Evolutionary conservation across 179 eudicot genomes (phyloP).

Genomic region (Vitellaria paradoxa): DNA sequence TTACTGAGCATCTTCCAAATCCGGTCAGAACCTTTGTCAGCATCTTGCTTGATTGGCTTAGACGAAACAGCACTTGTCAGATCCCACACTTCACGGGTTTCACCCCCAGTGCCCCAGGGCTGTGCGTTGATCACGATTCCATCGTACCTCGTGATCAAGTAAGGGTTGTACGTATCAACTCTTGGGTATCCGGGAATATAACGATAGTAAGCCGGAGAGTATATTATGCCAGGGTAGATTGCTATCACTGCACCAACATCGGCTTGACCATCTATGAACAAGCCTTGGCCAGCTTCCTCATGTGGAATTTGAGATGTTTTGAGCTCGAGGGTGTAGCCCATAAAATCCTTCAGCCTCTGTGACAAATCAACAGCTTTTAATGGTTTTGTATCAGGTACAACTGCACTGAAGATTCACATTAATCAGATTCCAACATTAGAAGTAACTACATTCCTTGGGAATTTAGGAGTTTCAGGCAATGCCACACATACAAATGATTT

Average conservation of each 20-base stretch:
- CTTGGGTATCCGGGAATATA: constrained; percentile 92
- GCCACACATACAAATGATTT: not conserved
- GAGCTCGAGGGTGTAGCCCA: constrained; percentile 74
- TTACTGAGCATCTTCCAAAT: constrained; percentile 87
- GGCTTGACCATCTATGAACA: constrained; percentile 80
- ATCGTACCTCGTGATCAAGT: constrained; percentile 86
- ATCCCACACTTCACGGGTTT: constrained; percentile 71
- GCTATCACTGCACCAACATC: constrained; percentile 88
- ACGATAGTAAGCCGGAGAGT: constrained; percentile 87
- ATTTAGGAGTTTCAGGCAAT: not conserved
- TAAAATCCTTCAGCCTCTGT: constrained; percentile 53
- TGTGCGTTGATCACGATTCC: constrained; percentile 89
- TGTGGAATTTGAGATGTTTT: constrained; percentile 77
- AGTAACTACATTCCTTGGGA: not conserved
- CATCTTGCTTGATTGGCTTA: constrained; percentile 17
- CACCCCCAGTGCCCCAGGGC: constrained; percentile 88
- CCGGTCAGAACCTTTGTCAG: constrained; percentile 62
- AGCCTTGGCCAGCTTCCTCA: constrained; percentile 87
- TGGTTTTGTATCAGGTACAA: constrained; percentile 63
- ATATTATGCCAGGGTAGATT: constrained; percentile 85
- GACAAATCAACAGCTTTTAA: constrained; percentile 55
- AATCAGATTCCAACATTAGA: constrained; percentile 27
- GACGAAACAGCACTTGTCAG: constrained; percentile 29
- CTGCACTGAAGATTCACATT: constrained; percentile 51
- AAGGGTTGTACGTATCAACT: constrained; percentile 72